These are phyloP conservation scores for Gossypium rotundifolium DNA, from an alignment of 345 rosid species.

Conservation along the genomic window DNA sequence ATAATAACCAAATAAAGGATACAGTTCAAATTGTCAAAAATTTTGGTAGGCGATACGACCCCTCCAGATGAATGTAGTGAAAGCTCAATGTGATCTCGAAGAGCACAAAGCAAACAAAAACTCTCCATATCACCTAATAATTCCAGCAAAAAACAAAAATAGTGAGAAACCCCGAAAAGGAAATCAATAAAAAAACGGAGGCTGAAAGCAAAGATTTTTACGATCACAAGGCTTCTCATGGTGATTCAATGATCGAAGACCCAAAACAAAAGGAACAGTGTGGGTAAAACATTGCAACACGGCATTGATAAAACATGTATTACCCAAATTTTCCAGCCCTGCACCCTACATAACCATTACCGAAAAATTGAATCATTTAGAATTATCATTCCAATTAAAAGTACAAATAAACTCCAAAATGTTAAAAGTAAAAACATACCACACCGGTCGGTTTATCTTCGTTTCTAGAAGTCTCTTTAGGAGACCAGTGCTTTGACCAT, in stretches of 20 bases:
- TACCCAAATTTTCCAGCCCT: constrained; percentile 70
- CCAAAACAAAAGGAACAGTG: constrained; percentile 59
- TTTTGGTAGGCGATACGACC: constrained; percentile 36
- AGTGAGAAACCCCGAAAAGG: background rate
- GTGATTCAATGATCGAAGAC: constrained; percentile 39
- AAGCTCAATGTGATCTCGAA: constrained; percentile 45
- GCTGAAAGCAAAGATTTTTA: constrained; percentile 17
- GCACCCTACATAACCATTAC: constrained; percentile 54
- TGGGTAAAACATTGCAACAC: constrained; percentile 89
- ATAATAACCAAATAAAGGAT: background rate
- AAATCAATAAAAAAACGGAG: background rate
- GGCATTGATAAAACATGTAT: constrained; percentile 79
- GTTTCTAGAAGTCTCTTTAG: background rate
- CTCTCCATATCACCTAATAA: constrained; percentile 44
- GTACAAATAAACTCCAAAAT: background rate
- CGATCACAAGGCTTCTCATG: constrained; percentile 44
- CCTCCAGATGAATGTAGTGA: constrained; percentile 44
- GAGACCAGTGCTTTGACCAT: background rate
- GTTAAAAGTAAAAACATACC: background rate
- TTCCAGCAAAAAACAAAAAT: background rate
- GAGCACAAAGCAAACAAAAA: constrained; percentile 53
- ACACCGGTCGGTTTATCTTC: background rate
- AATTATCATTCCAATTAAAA: background rate
- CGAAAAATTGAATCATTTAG: background rate
- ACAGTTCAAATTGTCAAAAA: constrained; percentile 35